Conservation (phyloP, 148 eudicot genomes). For the Chenopodium formosanum region DNA sequence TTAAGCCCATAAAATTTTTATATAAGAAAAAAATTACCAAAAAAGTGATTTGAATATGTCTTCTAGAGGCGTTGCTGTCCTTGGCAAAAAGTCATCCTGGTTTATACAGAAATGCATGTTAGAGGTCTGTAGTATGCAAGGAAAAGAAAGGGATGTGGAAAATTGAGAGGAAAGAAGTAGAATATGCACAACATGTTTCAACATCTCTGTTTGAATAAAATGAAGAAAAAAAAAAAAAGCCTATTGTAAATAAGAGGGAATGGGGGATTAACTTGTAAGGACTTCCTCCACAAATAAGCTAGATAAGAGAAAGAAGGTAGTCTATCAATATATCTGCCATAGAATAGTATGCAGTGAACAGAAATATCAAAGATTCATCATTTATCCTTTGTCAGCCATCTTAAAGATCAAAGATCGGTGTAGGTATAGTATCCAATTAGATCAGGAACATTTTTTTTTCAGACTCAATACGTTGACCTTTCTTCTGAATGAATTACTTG, state of each 20-base stretch:
- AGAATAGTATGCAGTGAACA: neutral
- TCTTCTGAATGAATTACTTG: neutral
- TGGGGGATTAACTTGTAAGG: neutral
- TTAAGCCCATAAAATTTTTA: neutral
- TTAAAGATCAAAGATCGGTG: neutral
- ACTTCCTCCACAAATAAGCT: too few species aligned
- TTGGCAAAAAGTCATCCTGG: slow-evolving; percentile 98
- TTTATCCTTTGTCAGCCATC: neutral
- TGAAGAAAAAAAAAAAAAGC: neutral
- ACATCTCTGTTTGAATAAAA: neutral
- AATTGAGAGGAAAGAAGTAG: neutral
- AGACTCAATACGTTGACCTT: too few species aligned
- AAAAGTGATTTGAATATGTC: slow-evolving; percentile 94
- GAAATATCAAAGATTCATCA: neutral
- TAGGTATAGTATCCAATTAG: neutral
- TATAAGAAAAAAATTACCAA: slow-evolving; percentile 49
- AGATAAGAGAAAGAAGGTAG: neutral
- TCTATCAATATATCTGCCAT: neutral
- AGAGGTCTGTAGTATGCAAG: neutral
- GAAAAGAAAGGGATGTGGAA: neutral
- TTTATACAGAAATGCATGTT: slow-evolving; percentile 17
- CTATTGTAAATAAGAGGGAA: neutral
- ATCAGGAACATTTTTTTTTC: neutral
- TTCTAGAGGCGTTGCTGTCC: slow-evolving; percentile 97
- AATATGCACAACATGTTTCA: neutral